A percentile compares a stretch with the other conserved stretches of the same genome.
These are phyloP conservation scores for Triticum turgidum DNA, from an alignment of 176 grass and related monocot species.

Conservation along the genomic window DNA sequence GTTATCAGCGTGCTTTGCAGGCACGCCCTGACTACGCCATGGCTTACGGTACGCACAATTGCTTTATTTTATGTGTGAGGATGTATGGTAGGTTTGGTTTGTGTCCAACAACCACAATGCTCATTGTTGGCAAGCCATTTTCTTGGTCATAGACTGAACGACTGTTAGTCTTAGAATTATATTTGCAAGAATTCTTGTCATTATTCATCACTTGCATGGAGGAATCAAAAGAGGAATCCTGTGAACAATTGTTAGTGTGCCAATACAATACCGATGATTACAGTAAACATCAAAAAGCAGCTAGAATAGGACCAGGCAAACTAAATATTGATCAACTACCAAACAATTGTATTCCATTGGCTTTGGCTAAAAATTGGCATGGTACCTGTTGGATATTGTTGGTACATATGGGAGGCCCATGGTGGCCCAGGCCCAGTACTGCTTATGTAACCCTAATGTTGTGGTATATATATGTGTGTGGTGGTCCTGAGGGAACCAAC, in stretches of 20 bases:
- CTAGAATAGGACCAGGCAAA: not conserved
- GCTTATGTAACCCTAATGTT: too few relatives aligned
- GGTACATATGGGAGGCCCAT: too few relatives aligned
- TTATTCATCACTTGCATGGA: not conserved
- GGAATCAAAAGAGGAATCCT: not conserved
- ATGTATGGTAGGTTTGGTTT: conserved; percentile 24
- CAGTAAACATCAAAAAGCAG: not conserved
- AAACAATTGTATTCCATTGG: not conserved
- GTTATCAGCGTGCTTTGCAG: conserved; percentile 89
- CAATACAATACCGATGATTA: not conserved
- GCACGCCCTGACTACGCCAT: conserved; percentile 84
- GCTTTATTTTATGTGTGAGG: not conserved
- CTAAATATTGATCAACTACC: not conserved
- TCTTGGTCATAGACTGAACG: not conserved
- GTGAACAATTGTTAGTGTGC: not conserved
- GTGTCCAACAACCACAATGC: not conserved
- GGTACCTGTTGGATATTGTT: conserved; percentile 9
- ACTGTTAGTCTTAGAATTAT: not conserved
- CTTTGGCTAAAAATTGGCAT: not conserved
- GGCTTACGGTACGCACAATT: conserved; percentile 62
- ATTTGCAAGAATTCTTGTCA: not conserved
- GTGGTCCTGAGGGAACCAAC: too few relatives aligned
- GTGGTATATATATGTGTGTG: too few relatives aligned
- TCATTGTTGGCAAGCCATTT: conserved; percentile 5
- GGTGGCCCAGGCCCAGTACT: too few relatives aligned